Conservation (phyloP, 75 land plant species). For the Cupressus sempervirens region DNA sequence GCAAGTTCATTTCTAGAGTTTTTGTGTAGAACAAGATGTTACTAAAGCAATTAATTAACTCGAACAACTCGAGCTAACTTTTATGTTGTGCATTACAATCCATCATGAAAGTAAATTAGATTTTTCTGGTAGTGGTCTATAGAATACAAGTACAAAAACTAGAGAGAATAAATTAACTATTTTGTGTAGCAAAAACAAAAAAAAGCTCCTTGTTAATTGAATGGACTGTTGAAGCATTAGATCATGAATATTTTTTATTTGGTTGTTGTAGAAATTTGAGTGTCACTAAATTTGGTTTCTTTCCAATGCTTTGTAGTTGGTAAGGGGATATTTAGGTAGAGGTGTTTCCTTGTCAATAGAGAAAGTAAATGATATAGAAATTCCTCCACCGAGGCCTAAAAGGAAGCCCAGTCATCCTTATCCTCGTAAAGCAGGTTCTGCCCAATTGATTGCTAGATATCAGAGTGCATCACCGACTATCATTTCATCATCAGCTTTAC, state of each 20-base stretch:
- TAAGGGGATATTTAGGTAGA: slow-evolving; percentile 33
- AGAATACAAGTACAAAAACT: background rate
- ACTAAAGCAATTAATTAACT: background rate
- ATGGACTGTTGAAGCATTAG: background rate
- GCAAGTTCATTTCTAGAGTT: background rate
- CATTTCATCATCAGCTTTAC: background rate
- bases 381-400: slow-evolving; percentile 93
- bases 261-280: background rate
- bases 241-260: background rate
- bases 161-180: background rate
- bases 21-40: background rate
- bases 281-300: background rate
- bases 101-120: background rate
- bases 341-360: slow-evolving; percentile 19
- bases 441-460: slow-evolving; percentile 3
- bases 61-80: background rate
- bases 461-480: background rate
- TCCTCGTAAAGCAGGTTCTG: slow-evolving; percentile 55
- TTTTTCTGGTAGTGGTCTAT: background rate
- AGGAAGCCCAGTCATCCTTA: slow-evolving; percentile 88
- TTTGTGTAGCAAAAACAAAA: background rate
- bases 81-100: background rate
- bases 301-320: slow-evolving; percentile 31
- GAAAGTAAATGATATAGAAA: slow-evolving; percentile 47
- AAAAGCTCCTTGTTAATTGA: background rate